Conservation (phyloP, 2,329 filamentous ascomycete species). For the Blastomyces emzantsi region DNA sequence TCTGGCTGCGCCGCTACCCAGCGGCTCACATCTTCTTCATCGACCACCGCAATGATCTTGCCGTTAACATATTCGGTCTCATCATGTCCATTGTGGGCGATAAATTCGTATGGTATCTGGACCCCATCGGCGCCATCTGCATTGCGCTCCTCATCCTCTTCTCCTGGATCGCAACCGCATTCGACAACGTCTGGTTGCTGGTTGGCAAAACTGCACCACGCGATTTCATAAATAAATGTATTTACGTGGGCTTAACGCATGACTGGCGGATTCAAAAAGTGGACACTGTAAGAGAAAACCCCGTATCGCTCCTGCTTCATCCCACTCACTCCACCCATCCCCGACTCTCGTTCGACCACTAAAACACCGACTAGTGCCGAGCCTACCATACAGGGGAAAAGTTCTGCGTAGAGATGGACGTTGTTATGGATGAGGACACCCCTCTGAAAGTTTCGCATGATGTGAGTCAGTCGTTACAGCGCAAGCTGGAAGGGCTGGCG, state of each 20-base stretch:
- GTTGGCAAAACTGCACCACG: conserved; percentile 54
- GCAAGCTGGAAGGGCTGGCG: conserved; percentile 49
- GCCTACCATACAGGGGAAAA: conserved; percentile 55
- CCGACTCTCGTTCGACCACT: not conserved
- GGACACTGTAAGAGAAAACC: conserved; percentile 35
- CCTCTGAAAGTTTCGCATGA: conserved; percentile 52
- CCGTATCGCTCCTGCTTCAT: not conserved
- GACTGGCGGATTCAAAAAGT: conserved; percentile 48
- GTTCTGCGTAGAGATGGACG: conserved; percentile 55
- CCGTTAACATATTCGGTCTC: conserved; percentile 48
- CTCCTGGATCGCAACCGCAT: conserved; percentile 53
- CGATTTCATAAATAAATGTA: conserved; percentile 48
- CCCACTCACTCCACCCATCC: not conserved
- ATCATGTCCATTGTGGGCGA: conserved; percentile 49
- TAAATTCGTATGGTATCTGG: conserved; percentile 49
- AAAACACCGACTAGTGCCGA: conserved; percentile 32
- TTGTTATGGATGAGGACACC: conserved; percentile 49
- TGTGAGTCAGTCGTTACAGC: conserved; percentile 50
- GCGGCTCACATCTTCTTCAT: conserved; percentile 27
- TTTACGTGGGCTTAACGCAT: conserved; percentile 49
- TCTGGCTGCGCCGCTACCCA: conserved; percentile 18
- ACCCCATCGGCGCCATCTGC: conserved; percentile 51
- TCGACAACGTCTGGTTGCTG: conserved; percentile 53
- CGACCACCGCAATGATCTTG: conserved; percentile 50
- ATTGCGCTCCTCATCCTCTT: conserved; percentile 54